These are phyloP conservation scores for Phialophora macrospora DNA, from an alignment of 2,329 filamentous ascomycete species.

Conservation along the genomic window DNA sequence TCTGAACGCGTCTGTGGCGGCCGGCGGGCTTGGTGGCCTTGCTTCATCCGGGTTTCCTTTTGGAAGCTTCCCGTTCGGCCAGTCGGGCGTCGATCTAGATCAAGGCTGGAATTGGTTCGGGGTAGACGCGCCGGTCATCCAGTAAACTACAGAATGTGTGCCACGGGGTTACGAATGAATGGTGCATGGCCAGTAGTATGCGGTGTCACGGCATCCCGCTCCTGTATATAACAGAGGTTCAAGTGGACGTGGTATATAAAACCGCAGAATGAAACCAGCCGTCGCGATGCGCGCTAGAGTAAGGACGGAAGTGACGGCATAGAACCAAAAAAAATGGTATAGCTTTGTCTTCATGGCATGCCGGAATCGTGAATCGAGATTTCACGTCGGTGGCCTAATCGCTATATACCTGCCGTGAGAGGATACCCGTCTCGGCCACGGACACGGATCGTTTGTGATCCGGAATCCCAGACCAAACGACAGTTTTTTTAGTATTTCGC, in stretches of 20 bases:
- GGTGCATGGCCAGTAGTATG: background rate
- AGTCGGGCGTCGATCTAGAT: constrained; percentile 44
- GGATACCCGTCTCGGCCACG: too few species aligned
- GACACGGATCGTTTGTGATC: too few species aligned
- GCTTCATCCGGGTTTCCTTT: constrained; percentile 27
- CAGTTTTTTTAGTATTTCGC: too few species aligned
- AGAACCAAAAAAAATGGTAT: too few species aligned
- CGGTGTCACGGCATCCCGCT: background rate
- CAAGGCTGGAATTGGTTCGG: constrained; percentile 51
- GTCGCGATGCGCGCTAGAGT: background rate
- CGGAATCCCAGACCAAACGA: too few species aligned
- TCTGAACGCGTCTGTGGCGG: constrained; percentile 14
- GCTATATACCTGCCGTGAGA: too few species aligned
- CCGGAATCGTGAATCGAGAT: too few species aligned
- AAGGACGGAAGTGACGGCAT: too few species aligned
- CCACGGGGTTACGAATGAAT: background rate
- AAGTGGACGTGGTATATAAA: background rate
- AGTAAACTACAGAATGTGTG: background rate
- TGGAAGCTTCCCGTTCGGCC: constrained; percentile 25
- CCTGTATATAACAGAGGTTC: background rate
- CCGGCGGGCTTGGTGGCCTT: constrained; percentile 15
- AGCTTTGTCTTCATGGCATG: too few species aligned
- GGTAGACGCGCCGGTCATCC: constrained; percentile 33
- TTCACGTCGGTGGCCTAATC: too few species aligned
- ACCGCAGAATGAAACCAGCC: background rate